Evolutionary conservation across 2,329 filamentous ascomycete genomes (phyloP).

Genomic region (Aspergillus carbonarius): DNA sequence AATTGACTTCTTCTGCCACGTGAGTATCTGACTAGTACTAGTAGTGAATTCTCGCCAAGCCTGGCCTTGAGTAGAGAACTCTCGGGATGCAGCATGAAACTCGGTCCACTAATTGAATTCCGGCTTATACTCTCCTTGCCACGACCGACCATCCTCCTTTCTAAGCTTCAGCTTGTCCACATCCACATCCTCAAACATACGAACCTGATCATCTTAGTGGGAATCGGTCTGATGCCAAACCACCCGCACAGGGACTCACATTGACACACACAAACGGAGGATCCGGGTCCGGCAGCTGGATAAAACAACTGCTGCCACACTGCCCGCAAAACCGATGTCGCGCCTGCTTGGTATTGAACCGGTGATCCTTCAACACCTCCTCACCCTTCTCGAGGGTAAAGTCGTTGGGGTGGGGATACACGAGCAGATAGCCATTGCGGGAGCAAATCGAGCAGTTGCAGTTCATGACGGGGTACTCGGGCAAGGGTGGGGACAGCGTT

Average conservation of each 20-base stretch:
- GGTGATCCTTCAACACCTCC: background rate
- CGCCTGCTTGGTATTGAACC: background rate
- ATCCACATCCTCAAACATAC: background rate
- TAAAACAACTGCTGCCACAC: background rate
- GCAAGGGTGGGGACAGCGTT: background rate
- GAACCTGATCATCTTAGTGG: background rate
- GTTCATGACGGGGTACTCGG: background rate
- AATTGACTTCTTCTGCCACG: too few species aligned
- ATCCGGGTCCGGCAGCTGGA: background rate
- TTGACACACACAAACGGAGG: background rate
- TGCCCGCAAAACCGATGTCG: background rate
- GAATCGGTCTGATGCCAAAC: background rate
- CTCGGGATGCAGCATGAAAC: too few species aligned
- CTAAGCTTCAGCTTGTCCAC: background rate
- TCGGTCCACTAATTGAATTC: too few species aligned
- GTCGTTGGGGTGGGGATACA: background rate
- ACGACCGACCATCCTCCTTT: background rate
- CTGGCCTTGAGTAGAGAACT: too few species aligned
- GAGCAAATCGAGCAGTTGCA: conserved; percentile 7
- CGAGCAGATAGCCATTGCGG: background rate
- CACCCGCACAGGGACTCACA: background rate
- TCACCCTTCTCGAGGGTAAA: background rate
- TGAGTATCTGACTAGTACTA: too few species aligned
- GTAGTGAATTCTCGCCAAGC: too few species aligned
- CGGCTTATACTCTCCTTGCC: background rate